Evolutionary conservation across 331 rosid genomes (phyloP), one percentile per base, ranked within the genome.

Genomic region (Pyrus hybrid): DNA sequence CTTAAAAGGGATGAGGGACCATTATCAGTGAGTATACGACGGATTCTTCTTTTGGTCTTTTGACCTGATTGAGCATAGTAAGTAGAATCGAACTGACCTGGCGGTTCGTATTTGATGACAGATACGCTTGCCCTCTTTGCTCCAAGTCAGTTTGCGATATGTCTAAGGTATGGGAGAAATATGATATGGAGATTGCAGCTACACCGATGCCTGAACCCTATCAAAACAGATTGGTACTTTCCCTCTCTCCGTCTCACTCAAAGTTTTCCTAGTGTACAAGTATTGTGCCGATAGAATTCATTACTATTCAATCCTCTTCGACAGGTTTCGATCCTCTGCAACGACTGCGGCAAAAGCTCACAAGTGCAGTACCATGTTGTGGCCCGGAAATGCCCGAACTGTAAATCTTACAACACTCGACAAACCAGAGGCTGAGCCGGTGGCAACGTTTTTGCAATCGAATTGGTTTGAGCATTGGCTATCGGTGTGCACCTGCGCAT

Each of bases 161-260:
- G 98, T 91, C 97, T 51, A 87, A 82, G 75, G 89, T 91, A 51
- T 93, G 98, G 98, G 97, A 93, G 82, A 87, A 82, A 78, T 77
- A 87, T 49, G 98, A 93, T 85, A 29, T 75, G 84, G 93, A 93
- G 86, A 91, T 91, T 69, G 98, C 98, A 8, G 90, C 93, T 26
- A 85, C 86, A 16, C 93, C 88, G 33, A 87, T 87, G 90, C 95
- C 96, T 3, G 91, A 85, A 51, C 71, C 41, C 7, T 88, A 82
- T 75, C 87, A 81, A 30, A 91, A 90, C 47, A 94, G 75, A 83
- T 74, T 82, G 93, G 97, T 91, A 83, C 84, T 67, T 11, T 47
- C 26, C 33, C 49, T 54, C 30, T 56, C 30, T 47, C 25, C 45
- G 13, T 41, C 45, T 47, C 47, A 11, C 7, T 25, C 4, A 17